Base-by-base conservation (phyloP, 306 rosid genomes). In the Cucurbita argyrosperma region DNA sequence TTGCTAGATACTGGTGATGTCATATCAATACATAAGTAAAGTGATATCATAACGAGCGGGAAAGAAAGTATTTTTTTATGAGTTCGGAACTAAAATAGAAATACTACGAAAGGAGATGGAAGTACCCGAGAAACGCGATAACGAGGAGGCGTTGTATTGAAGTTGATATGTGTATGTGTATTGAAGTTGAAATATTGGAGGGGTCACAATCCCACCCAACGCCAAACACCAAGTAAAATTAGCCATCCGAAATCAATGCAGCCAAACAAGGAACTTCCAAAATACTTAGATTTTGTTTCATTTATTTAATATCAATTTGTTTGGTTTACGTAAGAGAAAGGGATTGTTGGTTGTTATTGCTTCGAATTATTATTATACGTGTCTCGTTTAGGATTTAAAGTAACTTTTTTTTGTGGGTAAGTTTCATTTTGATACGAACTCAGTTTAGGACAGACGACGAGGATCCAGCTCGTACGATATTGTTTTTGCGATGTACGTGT, bases 201-300 rank as follows among this genome's bases (percentile, higher is more conserved):
- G n/a, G 39, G 4, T 66, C 72, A 12, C 54, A 21, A 66, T 66
- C 72, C 72, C 54, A 66, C 38, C 52, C 53, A 68, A 68, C 4
- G 42, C 74, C 74, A 46, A 26, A 69, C 74, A 49, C 43, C 13
- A 26, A 69, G 45, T 66, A 47, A n/a, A 60, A 62, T 38, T 39
- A 49, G 45, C 58, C 43, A 47, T 18, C 74, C 74, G 74, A 69
- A 69, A 69, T 69, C 57, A 69, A 26, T 69, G 74, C 74, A 69
- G 38, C 73, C 73, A 68, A 68, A 68, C 73, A 47, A 68, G 73
- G 73, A 65, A 49, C 54, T 18, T 45, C 72, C 69, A 63, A 63
- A 61, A 11, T 4, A 61, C 66, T 60, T 59, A 13, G 9, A 6
- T 60, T 30, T 30, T 35, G 2, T 35, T 59, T 30, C 10, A 8